Percentiles rank a stretch among this genome's conserved stretches.
These are phyloP conservation scores for Colletotrichum tropicicola DNA, from an alignment of 2,329 filamentous ascomycete species.

Conservation along the genomic window DNA sequence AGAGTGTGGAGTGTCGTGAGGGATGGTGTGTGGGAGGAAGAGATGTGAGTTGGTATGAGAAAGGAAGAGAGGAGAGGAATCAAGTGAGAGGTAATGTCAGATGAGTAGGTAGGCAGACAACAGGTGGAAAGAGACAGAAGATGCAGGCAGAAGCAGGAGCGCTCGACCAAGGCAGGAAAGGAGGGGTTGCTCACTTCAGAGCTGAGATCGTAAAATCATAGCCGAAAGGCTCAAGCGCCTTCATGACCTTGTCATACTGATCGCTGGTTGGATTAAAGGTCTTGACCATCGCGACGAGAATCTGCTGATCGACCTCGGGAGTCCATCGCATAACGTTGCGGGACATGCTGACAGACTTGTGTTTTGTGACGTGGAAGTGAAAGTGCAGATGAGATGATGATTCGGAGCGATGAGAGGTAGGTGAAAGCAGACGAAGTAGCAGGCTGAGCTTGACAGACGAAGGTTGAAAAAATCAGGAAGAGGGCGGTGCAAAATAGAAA, in stretches of 20 bases:
- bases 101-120: no score
- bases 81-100: background rate
- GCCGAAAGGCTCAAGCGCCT: conserved; percentile 39
- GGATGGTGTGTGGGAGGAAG: background rate
- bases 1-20: background rate
- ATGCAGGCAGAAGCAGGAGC: background rate
- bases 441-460: no score
- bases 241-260: conserved; percentile 47
- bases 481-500: no score
- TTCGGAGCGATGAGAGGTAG: no score
- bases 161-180: background rate
- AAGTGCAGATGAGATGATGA: background rate
- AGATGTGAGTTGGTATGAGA: background rate
- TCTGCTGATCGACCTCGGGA: conserved; percentile 50
- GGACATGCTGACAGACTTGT: conserved; percentile 17
- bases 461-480: no score
- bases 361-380: conserved; percentile 6
- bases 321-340: conserved; percentile 50
- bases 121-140: background rate
- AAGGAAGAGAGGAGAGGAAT: background rate
- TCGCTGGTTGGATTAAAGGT: conserved; percentile 42
- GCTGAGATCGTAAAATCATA: conserved; percentile 52
- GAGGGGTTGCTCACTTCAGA: conserved; percentile 43
- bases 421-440: no score
- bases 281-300: conserved; percentile 51